Percentiles rank a stretch among this genome's conserved stretches.
phyloP scores from a whole-genome alignment of 441 rosid genomes.

The Pelargonium fulgidum region DNA sequence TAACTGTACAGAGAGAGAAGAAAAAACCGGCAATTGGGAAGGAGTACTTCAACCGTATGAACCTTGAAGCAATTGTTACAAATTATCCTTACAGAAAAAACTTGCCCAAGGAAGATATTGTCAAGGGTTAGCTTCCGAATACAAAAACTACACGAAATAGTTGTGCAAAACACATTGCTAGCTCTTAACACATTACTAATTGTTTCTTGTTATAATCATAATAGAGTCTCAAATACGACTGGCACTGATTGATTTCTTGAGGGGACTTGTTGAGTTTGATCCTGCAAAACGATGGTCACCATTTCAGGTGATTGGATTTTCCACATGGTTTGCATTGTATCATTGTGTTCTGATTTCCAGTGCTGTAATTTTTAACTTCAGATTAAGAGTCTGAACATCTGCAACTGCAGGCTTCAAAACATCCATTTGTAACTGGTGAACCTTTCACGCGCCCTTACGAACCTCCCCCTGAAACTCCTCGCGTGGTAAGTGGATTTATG shows the following conservation, averaged over 20 bases:
- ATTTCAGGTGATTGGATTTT: constrained; percentile 61
- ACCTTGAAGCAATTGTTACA: constrained; percentile 85
- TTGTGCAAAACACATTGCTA: constrained; percentile 10
- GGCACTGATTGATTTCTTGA: constrained; percentile 92
- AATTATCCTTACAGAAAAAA: constrained; percentile 82
- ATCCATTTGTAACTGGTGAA: constrained; percentile 98
- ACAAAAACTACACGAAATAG: constrained; percentile 7
- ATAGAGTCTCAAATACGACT: constrained; percentile 82
- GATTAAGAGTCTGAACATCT: constrained; percentile 21
- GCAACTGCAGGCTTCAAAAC: constrained; percentile 82
- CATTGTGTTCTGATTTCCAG: constrained; percentile 2
- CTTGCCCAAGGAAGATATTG: constrained; percentile 68
- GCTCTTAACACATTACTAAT: constrained; percentile 21
- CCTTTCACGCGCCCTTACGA: constrained; percentile 88
- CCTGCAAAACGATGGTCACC: constrained; percentile 99
- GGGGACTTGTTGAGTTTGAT: constrained; percentile 98
- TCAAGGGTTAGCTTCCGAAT: constrained; percentile 53
- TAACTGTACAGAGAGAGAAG: constrained; percentile 69
- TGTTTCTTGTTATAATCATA: constrained; percentile 19
- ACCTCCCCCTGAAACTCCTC: constrained; percentile 84
- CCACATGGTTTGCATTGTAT: constrained; percentile 14
- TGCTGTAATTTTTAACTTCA: constrained; percentile 13
- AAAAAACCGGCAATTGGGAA: constrained; percentile 85
- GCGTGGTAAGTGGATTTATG: constrained; percentile 50
- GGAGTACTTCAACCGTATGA: constrained; percentile 88